Conservation (phyloP, 352 stramenopile genomes). For the Globisporangium parvum region DNA sequence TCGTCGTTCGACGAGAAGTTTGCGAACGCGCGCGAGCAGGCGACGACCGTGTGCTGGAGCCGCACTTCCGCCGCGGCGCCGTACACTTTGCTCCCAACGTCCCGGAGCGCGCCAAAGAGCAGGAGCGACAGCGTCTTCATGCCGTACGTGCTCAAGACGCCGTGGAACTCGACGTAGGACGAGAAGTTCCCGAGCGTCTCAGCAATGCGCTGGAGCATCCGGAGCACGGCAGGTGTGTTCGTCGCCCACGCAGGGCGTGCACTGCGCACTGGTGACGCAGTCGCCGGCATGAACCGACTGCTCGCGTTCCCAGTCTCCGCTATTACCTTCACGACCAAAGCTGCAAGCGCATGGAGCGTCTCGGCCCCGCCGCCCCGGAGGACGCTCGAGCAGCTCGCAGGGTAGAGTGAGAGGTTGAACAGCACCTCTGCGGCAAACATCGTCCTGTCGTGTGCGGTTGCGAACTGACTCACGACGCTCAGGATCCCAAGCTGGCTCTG, state of each 20-base stretch:
- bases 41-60: conserved; percentile 32
- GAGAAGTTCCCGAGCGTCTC: conserved; percentile 68
- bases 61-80: conserved; percentile 30
- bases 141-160: conserved; percentile 31
- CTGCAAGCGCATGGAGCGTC: conserved; percentile 40
- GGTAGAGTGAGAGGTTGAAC: conserved; percentile 69
- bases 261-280: background rate
- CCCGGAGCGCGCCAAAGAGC: conserved; percentile 33
- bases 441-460: conserved; percentile 23
- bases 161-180: conserved; percentile 54
- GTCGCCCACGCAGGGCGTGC: conserved; percentile 7
- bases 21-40: conserved; percentile 49
- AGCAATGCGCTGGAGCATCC: conserved; percentile 40
- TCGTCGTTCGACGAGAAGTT: conserved; percentile 75
- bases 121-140: conserved; percentile 54
- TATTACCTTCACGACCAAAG: conserved; percentile 35
- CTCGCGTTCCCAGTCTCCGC: conserved; percentile 23
- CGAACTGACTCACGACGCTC: conserved; percentile 54
- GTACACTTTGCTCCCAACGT: conserved; percentile 35
- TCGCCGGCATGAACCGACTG: conserved; percentile 6
- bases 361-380: conserved; percentile 59
- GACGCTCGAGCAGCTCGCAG: conserved; percentile 38
- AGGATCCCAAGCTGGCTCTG: conserved; percentile 66
- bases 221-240: conserved; percentile 14
- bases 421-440: conserved; percentile 57